A percentile compares a stretch with the other conserved stretches of the same genome.
phyloP scores from a whole-genome alignment of 2,329 filamentous ascomycete genomes.

The Colletotrichum sp. region DNA sequence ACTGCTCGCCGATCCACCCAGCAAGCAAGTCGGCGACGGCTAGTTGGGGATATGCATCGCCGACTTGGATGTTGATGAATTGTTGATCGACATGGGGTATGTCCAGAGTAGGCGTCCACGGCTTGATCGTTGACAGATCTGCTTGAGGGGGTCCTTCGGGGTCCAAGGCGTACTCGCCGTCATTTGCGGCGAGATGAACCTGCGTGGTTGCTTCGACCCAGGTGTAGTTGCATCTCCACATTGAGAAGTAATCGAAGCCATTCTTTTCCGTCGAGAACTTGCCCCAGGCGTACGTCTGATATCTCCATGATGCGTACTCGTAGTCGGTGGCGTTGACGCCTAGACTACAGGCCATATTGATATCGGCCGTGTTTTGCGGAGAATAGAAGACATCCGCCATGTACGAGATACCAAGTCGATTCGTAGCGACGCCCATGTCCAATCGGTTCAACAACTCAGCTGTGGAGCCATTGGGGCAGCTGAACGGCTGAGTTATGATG shows the following conservation, averaged over 20 bases:
- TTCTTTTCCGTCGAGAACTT: background rate
- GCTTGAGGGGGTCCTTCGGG: background rate
- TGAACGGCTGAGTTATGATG: background rate
- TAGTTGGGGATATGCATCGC: background rate
- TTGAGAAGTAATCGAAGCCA: background rate
- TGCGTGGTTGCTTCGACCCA: background rate
- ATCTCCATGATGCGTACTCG: background rate
- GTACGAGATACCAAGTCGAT: background rate
- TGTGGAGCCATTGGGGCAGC: background rate
- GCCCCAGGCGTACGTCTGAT: background rate
- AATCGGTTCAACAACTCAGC: background rate
- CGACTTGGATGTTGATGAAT: background rate
- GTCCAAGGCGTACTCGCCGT: background rate
- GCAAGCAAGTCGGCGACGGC: background rate
- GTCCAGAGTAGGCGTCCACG: background rate
- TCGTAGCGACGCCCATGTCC: background rate
- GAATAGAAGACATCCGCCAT: background rate
- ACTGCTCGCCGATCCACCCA: background rate
- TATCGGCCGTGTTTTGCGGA: background rate
- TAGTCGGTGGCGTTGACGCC: background rate
- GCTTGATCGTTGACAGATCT: background rate
- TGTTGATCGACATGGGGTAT: background rate
- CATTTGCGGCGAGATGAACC: background rate
- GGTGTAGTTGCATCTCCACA: background rate
- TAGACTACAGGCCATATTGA: background rate